Conservation (phyloP, 2,329 filamentous ascomycete species). For the Ilyonectria sp. region DNA sequence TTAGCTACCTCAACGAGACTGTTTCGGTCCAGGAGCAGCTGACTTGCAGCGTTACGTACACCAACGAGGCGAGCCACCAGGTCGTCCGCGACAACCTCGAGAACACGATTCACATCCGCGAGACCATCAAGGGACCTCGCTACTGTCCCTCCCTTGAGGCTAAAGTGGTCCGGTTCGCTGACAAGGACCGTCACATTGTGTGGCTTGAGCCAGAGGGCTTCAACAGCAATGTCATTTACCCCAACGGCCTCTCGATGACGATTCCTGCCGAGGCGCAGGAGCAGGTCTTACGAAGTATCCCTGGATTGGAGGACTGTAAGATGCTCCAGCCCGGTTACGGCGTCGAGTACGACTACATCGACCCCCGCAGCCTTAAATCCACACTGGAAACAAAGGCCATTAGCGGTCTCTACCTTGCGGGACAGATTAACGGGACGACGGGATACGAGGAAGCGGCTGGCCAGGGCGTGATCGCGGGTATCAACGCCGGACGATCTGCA, state of each 20-base stretch:
- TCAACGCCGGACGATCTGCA: slow-evolving; percentile 90
- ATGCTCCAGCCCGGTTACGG: slow-evolving; percentile 98
- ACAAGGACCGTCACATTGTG: slow-evolving; percentile 87
- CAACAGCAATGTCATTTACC: slow-evolving; percentile 90
- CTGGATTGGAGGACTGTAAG: slow-evolving; percentile 87
- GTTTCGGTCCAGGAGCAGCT: slow-evolving; percentile 88
- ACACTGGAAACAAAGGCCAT: slow-evolving; percentile 96
- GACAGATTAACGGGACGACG: slow-evolving; percentile 98
- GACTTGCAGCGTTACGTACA: slow-evolving; percentile 89
- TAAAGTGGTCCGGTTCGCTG: slow-evolving; percentile 89
- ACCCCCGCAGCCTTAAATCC: slow-evolving; percentile 88
- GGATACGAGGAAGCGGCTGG: slow-evolving; percentile 98
- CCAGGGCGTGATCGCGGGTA: slow-evolving; percentile 92
- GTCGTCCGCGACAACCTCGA: slow-evolving; percentile 92
- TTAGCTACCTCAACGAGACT: slow-evolving; percentile 88
- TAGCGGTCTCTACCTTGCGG: slow-evolving; percentile 88
- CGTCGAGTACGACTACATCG: slow-evolving; percentile 98
- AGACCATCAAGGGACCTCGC: slow-evolving; percentile 92
- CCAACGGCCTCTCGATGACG: slow-evolving; percentile 98
- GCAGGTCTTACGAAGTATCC: slow-evolving; percentile 86
- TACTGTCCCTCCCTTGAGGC: slow-evolving; percentile 97
- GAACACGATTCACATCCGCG: slow-evolving; percentile 95
- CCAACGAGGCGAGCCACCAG: slow-evolving; percentile 85
- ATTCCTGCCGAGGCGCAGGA: slow-evolving; percentile 91
- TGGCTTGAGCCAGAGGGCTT: slow-evolving; percentile 99